These are phyloP conservation scores for Pholiota adiposa DNA, from an alignment of 1,284 basidiomycete genomes.

Conservation along the genomic window DNA sequence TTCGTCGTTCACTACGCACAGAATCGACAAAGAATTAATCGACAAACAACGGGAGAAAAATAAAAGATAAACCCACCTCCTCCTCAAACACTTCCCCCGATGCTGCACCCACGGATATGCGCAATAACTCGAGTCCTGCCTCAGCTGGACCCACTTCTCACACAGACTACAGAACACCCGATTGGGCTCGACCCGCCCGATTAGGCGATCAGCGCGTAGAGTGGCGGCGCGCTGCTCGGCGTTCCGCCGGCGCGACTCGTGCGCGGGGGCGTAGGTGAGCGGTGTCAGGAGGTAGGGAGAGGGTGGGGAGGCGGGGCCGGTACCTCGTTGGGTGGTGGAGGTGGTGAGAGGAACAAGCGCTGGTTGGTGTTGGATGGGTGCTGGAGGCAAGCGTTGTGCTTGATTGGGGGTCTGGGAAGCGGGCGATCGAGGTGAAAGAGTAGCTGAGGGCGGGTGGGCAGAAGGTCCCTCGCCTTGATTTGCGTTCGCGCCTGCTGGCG, in stretches of 20 bases:
- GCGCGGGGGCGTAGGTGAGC: slow-evolving; percentile 48
- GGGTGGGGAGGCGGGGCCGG: slow-evolving; percentile 35
- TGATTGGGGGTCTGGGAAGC: no score
- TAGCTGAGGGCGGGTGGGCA: no score
- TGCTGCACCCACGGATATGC: slow-evolving; percentile 80
- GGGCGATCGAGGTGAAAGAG: no score
- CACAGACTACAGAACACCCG: slow-evolving; percentile 75
- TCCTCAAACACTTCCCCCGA: slow-evolving; percentile 67
- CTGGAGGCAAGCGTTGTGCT: no score
- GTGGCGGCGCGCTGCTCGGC: slow-evolving; percentile 75
- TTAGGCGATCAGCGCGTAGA: slow-evolving; percentile 62
- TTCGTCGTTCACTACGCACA: slow-evolving; percentile 32
- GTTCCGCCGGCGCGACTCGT: slow-evolving; percentile 72
- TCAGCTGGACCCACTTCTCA: slow-evolving; percentile 77
- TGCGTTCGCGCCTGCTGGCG: no score
- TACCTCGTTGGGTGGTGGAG: no score
- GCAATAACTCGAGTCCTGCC: slow-evolving; percentile 70
- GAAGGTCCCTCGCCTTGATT: no score
- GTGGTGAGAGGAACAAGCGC: no score
- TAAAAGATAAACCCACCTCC: slow-evolving; percentile 54
- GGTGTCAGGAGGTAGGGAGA: slow-evolving; percentile 57
- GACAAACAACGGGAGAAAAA: slow-evolving; percentile 31
- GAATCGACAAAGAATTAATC: slow-evolving; percentile 31
- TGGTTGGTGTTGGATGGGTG: no score
- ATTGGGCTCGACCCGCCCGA: slow-evolving; percentile 72